Conservation (phyloP, 1,284 basidiomycete genomes). For the Takashimella koratensis region DNA sequence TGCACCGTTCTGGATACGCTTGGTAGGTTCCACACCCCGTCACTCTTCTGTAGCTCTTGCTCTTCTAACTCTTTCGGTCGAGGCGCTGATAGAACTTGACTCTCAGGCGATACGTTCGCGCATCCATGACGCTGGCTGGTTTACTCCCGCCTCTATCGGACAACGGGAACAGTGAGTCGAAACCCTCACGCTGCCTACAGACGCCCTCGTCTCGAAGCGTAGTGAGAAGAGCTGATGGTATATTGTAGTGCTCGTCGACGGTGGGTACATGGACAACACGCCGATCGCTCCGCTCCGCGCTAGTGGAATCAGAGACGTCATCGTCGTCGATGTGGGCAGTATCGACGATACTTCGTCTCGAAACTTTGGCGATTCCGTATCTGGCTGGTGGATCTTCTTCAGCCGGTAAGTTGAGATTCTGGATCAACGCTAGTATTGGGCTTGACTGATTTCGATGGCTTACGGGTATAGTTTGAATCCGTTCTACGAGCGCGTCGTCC, state of each 20-base stretch:
- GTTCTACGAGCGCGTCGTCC: slow-evolving; percentile 75
- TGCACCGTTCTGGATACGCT: slow-evolving; percentile 93
- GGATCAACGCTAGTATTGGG: too few species aligned
- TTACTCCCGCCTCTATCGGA: slow-evolving; percentile 92
- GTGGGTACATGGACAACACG: slow-evolving; percentile 90
- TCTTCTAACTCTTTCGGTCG: too few species aligned
- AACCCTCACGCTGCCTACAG: too few species aligned
- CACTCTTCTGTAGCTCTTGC: too few species aligned
- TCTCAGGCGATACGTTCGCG: slow-evolving; percentile 61
- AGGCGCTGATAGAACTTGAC: slow-evolving; percentile 22
- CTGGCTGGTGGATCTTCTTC: slow-evolving; percentile 93
- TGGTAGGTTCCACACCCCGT: too few species aligned
- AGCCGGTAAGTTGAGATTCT: slow-evolving; percentile 63
- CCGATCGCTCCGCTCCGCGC: slow-evolving; percentile 87
- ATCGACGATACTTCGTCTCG: slow-evolving; percentile 95
- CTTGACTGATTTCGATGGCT: background rate
- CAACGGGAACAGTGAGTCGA: slow-evolving; percentile 66
- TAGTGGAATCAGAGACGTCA: slow-evolving; percentile 87
- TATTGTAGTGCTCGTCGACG: slow-evolving; percentile 74
- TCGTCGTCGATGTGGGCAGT: slow-evolving; percentile 91
- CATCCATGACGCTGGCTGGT: slow-evolving; percentile 96
- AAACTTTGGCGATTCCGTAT: slow-evolving; percentile 90
- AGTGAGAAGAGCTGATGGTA: background rate
- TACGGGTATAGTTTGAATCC: slow-evolving; percentile 58
- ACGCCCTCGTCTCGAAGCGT: slow-evolving; percentile 2